These are phyloP conservation scores for Arthroderma sp. DNA, from an alignment of 2,329 filamentous ascomycete genomes.

Conservation along the genomic window DNA sequence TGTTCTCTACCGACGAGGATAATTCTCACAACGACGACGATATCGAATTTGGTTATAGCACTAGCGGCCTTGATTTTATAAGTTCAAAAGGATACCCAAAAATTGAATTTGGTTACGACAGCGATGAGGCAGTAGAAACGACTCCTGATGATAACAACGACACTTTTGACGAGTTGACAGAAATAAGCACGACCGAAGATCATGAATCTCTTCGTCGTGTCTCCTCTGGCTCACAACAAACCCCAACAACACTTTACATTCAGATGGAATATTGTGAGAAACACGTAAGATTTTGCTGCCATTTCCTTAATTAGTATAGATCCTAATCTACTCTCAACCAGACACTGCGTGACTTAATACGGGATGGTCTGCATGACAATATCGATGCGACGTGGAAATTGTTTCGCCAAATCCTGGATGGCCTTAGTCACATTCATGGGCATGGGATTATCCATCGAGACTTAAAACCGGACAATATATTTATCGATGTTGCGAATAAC, in stretches of 20 bases:
- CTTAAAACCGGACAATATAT: constrained; percentile 93
- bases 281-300: constrained; percentile 40
- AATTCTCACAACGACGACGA: constrained; percentile 16
- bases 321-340: constrained; percentile 15
- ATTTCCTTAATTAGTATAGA: background rate
- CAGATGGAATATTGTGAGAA: constrained; percentile 99
- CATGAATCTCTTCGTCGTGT: constrained; percentile 27
- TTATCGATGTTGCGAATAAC: constrained; percentile 80
- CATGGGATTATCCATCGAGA: constrained; percentile 91
- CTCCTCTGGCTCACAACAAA: constrained; percentile 38
- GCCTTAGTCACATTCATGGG: constrained; percentile 76
- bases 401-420: constrained; percentile 82
- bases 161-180: constrained; percentile 3
- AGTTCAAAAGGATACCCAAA: constrained; percentile 68
- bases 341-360: constrained; percentile 81
- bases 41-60: constrained; percentile 56
- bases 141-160: constrained; percentile 22
- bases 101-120: constrained; percentile 61
- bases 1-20: constrained; percentile 34
- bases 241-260: constrained; percentile 74
- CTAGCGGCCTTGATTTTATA: constrained; percentile 81
- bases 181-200: constrained; percentile 14
- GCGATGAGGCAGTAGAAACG: constrained; percentile 29
- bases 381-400: constrained; percentile 74
- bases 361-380: constrained; percentile 59